Evolutionary conservation across 441 rosid species (phyloP), one percentile per base, ranked within the genome.

Genomic region (Raphanus hybrid): DNA sequence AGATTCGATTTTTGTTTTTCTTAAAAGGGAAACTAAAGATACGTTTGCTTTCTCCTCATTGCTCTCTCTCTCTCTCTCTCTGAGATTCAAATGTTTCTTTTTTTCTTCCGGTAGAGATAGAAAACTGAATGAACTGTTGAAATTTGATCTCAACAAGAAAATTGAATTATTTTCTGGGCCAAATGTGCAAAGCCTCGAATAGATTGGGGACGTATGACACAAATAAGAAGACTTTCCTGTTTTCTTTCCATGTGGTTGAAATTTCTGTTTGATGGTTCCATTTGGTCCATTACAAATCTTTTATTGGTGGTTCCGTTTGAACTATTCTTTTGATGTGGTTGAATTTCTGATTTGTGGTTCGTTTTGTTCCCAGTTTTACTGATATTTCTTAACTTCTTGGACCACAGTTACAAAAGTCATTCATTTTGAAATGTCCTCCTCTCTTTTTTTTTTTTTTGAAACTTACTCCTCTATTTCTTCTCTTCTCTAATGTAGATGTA

Each of bases 151-250:
- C 34, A 0, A 29, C 26, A 29, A 29, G 34, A 29, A 29, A 29
- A 29, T 6, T 29, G 34, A 29, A 29, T 1, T 50, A 12, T 14
- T 50, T 70, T 50, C 61, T 3, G 4, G 45, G 55, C 57, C 61
- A 14, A 23, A 62, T 29, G 14, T 32, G 50, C 15, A 70, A 69
- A 61, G 66, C 55, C 0, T 52, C 60, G 20, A 7, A 54, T 29
- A 52, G 20, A 3, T 70, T 77, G 67, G 8, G 68, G 73, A 72
- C 64, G 34, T 34, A 55, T 41, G 41, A 29, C 16, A 27, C 48
- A 41, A 35, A 27, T 41, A 0, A 0, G 0, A 0, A 0, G 0
- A 75, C 65, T 70, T 14, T 6, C n/a, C 4, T 50, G 3, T 37
- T 2, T 39, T 23, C 2, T 3, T 29, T 5, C 34, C 6, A 59